Base-by-base conservation (phyloP, 2,329 filamentous ascomycete genomes). In the Alternaria conjuncta region DNA sequence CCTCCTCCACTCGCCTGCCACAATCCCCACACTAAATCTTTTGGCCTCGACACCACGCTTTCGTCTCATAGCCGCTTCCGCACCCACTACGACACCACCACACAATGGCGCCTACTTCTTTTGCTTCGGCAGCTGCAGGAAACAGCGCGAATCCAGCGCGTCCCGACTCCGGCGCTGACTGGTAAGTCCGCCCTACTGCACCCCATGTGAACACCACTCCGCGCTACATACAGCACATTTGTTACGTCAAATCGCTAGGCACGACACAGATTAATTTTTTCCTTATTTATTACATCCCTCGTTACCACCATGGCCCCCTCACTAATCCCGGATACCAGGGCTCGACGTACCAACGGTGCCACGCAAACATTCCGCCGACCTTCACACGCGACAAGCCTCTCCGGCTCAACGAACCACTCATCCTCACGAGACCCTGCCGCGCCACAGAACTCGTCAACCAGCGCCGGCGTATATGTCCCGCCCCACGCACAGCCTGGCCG, bases 361-460 rank as follows among this genome's bases (percentile, higher is more conserved):
- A 89, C 88, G 66, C 88, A 89, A 79, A 90, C 88, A 70, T 90
- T 90, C 81, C 87, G 88, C 67, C 85, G 88, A 73, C 83, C 88
- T 46, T 90, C 88, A 73, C 83, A 87, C 76, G 87, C 87, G 71
- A 85, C 86, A 60, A 86, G 84, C 69, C 78, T 82, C 66, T 84
- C 85, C 54, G 76, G 73, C 50, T 79, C 79, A 60, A 77, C 77
- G 47, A 69, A 79, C 78, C 68, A 71, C 54, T 67, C 77, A 60
- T 60, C 73, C 57, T 66, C 75, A 50, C 73, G 77, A 60, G 71
- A 80, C 61, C 64, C 60, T n/a, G 66, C 72, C 55, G 69, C 71
- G 63, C 32, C 70, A 46, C 65, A 67, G 49, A 67, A 71, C 74
- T 76, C 79, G 53, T 80, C 81, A 28, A 56, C 51, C 57, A 83